phyloP scores from a whole-genome alignment of 257 asterid species.

The Paraleonurus japonicus region DNA sequence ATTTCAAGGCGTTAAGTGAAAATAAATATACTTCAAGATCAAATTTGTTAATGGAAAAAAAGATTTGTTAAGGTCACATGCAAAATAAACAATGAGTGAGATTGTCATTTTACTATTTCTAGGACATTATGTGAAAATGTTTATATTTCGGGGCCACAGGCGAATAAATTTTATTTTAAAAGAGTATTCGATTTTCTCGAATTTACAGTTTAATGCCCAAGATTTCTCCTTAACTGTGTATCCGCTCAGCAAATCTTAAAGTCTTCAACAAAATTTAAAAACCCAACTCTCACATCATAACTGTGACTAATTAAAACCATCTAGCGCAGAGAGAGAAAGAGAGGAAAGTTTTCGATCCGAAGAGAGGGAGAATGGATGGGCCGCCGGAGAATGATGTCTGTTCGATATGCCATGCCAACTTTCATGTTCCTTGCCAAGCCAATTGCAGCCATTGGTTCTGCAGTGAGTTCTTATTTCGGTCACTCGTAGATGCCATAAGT shows the following conservation, averaged over 20 bases:
- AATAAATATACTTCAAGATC: too few relatives aligned
- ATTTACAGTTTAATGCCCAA: not conserved
- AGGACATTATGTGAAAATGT: too few relatives aligned
- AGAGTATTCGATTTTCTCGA: not conserved
- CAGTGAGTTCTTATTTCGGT: conserved; percentile 42
- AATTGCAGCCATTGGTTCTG: conserved; percentile 97
- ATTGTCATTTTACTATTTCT: too few relatives aligned
- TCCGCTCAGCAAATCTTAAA: conserved; percentile 25
- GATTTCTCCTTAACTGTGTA: not conserved
- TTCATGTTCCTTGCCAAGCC: conserved; percentile 79
- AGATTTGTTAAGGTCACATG: too few relatives aligned
- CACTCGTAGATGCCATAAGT: not conserved
- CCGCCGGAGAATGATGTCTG: conserved; percentile 85
- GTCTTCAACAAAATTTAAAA: not conserved
- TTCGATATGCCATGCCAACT: conserved; percentile 74
- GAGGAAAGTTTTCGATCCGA: not conserved
- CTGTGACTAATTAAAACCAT: not conserved
- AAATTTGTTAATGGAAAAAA: too few relatives aligned
- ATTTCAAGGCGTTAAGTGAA: too few relatives aligned
- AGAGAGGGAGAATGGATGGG: conserved; percentile 54
- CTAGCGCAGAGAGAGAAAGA: conserved; percentile 1
- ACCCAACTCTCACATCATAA: conserved; percentile 11
- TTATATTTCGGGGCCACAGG: too few relatives aligned
- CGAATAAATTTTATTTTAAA: too few relatives aligned
- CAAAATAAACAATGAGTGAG: too few relatives aligned